phyloP scores from a whole-genome alignment of 2,329 filamentous ascomycete species.

The Thelonectria olida region DNA sequence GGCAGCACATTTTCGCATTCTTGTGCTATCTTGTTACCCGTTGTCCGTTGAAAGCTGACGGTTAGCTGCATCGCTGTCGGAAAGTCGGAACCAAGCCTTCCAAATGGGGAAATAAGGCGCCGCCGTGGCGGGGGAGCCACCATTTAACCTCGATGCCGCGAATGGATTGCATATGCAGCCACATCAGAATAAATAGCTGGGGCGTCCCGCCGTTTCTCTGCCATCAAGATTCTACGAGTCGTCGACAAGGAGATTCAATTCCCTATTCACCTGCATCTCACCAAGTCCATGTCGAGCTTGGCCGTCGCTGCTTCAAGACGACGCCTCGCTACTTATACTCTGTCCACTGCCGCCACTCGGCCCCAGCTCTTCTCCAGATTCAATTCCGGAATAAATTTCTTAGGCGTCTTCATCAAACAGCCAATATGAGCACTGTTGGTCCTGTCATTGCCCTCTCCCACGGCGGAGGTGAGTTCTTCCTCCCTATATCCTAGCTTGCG shows the following conservation, averaged over 20 bases:
- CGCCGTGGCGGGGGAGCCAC: not conserved
- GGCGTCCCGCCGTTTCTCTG: not conserved
- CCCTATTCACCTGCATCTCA: not conserved
- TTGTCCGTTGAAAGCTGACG: slow-evolving; percentile 7
- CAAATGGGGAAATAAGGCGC: slow-evolving; percentile 2
- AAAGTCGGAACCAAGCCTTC: slow-evolving; percentile 18
- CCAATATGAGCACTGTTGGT: slow-evolving; percentile 51
- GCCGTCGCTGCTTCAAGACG: slow-evolving; percentile 8
- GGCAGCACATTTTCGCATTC: no score
- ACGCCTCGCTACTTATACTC: slow-evolving; percentile 9
- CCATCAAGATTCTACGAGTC: not conserved
- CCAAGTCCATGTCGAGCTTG: slow-evolving; percentile 28
- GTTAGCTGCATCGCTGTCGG: slow-evolving; percentile 6
- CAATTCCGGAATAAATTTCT: not conserved
- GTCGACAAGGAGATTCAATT: not conserved
- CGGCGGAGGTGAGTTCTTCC: slow-evolving; percentile 52
- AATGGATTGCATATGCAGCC: no score
- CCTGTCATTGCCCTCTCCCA: slow-evolving; percentile 60
- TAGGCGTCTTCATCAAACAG: slow-evolving; percentile 7
- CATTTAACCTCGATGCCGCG: not conserved
- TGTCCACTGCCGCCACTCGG: not conserved
- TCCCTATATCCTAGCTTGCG: not conserved
- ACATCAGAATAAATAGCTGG: slow-evolving; percentile 19
- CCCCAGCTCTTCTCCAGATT: not conserved
- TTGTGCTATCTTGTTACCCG: no score